These are phyloP conservation scores for Claviceps sp. DNA, from an alignment of 2,329 filamentous ascomycete genomes.

Conservation along the genomic window DNA sequence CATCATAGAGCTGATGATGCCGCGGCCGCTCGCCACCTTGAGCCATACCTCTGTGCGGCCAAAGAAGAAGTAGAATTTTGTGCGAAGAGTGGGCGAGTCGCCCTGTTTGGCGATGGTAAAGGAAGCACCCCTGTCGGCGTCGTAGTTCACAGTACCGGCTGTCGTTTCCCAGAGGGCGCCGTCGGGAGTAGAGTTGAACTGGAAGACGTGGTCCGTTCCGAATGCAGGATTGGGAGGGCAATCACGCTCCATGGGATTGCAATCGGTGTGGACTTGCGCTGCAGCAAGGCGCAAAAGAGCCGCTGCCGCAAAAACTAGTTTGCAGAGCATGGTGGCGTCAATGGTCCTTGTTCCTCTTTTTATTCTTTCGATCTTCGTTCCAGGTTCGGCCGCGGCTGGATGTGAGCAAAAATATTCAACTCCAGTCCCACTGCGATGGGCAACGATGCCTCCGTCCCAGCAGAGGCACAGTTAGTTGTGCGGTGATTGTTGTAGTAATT, in stretches of 20 bases:
- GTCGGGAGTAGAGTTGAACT: constrained; percentile 50
- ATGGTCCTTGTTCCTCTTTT: background rate
- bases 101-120: constrained; percentile 59
- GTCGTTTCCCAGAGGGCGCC: constrained; percentile 54
- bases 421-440: background rate
- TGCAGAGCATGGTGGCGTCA: constrained; percentile 5
- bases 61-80: constrained; percentile 77
- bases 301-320: constrained; percentile 18
- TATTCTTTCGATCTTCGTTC: background rate
- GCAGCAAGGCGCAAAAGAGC: constrained; percentile 31
- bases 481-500: background rate
- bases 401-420: background rate
- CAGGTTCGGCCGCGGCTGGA: no score
- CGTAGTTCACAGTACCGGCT: constrained; percentile 51
- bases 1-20: constrained; percentile 73
- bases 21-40: constrained; percentile 60
- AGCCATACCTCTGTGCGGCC: constrained; percentile 66
- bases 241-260: constrained; percentile 58
- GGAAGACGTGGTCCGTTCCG: constrained; percentile 45
- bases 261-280: constrained; percentile 65
- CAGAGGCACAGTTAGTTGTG: background rate
- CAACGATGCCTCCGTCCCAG: background rate
- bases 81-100: constrained; percentile 66
- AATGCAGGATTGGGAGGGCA: constrained; percentile 64
- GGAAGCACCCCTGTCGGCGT: constrained; percentile 46